A percentile compares a stretch with the other conserved stretches of the same genome.
Conservation (phyloP, 495 filamentous ascomycete species). For the Mytilinidion resinicola region DNA sequence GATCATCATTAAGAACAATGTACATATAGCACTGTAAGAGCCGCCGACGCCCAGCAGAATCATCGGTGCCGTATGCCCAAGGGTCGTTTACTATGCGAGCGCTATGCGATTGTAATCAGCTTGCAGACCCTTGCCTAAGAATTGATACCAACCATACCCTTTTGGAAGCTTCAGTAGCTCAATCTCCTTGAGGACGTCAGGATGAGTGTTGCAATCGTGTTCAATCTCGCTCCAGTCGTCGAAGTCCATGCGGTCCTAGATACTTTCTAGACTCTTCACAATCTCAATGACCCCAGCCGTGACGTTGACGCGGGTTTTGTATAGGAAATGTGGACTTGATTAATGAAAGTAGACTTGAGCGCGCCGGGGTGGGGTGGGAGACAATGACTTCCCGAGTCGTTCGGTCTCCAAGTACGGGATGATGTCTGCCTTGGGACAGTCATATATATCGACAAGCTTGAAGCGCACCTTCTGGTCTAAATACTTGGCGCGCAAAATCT, state of each 20-base stretch:
- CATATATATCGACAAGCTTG: constrained; percentile 16
- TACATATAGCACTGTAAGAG: constrained; percentile 12
- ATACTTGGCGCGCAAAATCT: no score
- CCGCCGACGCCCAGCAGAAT: constrained; percentile 2
- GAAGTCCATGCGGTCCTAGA: constrained; percentile 5
- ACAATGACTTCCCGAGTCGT: background rate
- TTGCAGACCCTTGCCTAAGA: constrained; percentile 11
- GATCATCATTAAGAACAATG: constrained; percentile 5
- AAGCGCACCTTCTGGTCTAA: constrained; percentile 3
- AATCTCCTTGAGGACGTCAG: background rate
- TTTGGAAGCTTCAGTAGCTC: no score
- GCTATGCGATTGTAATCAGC: constrained; percentile 8
- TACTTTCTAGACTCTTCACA: constrained; percentile 7
- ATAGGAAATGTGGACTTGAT: no score
- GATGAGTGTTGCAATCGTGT: constrained; percentile 6
- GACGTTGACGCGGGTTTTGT: no score
- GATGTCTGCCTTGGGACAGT: constrained; percentile 19
- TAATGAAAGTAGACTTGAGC: background rate
- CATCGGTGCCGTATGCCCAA: constrained; percentile 21
- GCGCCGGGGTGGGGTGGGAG: constrained; percentile 13
- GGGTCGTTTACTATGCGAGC: constrained; percentile 9
- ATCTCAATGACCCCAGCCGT: background rate
- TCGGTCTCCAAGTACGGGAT: constrained; percentile 21
- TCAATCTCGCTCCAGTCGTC: constrained; percentile 6
- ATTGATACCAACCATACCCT: no score